These are phyloP conservation scores for Globisporangium recalcitrans DNA, from an alignment of 352 stramenopile species.

Conservation along the genomic window DNA sequence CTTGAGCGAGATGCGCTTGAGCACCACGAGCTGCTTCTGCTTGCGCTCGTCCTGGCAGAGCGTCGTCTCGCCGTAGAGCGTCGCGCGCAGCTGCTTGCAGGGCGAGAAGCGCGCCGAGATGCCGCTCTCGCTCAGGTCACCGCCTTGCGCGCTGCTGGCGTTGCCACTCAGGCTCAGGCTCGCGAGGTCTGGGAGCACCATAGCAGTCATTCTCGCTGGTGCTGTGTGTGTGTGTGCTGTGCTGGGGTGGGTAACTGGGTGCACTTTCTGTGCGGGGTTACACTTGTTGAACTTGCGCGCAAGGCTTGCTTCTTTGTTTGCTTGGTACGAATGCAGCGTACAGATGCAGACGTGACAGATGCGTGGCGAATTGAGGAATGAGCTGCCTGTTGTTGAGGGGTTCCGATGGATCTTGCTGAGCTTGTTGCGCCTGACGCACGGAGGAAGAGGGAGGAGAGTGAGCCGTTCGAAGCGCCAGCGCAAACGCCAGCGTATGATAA, in stretches of 20 bases:
- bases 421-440: neutral
- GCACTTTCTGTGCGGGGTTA: neutral
- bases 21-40: constrained; percentile 37
- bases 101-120: constrained; percentile 34
- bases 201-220: neutral
- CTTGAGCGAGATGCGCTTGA: constrained; percentile 46
- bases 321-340: neutral
- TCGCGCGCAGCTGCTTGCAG: constrained; percentile 34
- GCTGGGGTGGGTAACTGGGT: neutral
- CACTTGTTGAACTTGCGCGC: neutral
- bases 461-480: constrained; percentile 3
- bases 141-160: neutral
- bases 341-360: neutral
- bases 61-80: constrained; percentile 51
- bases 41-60: constrained; percentile 35
- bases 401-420: neutral
- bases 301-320: neutral
- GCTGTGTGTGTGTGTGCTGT: neutral
- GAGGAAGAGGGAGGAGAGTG: neutral
- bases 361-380: constrained; percentile 3
- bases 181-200: constrained; percentile 3
- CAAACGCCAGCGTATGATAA: neutral
- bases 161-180: neutral
- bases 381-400: neutral
- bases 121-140: constrained; percentile 21